phyloP scores from a whole-genome alignment of 805 yeast genomes.

The Saccharomycopsis fermentans region DNA sequence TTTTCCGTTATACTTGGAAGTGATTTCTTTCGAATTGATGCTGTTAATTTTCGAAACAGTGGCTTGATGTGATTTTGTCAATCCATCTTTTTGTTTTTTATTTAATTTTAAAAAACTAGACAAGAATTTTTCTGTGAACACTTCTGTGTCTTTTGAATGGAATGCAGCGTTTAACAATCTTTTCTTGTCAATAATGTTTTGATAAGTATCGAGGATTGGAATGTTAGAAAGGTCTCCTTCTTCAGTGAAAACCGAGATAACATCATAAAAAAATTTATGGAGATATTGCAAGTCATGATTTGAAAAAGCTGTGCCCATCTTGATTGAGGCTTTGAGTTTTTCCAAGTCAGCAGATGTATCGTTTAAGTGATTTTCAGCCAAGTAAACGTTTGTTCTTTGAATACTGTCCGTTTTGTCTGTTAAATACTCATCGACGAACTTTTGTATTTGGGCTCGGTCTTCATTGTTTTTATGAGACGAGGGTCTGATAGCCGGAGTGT shows the following conservation, averaged over 20 bases:
- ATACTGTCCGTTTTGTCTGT: neutral
- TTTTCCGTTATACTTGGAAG: conserved; percentile 33
- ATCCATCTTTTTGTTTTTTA: conserved; percentile 31
- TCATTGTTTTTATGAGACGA: neutral
- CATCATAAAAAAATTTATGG: conserved; percentile 32
- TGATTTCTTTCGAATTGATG: conserved; percentile 33
- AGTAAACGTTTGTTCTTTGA: conserved; percentile 5
- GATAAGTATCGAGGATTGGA: conserved; percentile 36
- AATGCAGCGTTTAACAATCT: conserved; percentile 48
- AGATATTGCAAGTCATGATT: conserved; percentile 28
- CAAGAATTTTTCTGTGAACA: conserved; percentile 45
- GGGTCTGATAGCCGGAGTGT: neutral
- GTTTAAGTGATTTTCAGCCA: neutral
- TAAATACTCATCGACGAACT: neutral
- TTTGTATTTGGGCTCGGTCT: neutral
- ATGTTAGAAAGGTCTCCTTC: conserved; percentile 22
- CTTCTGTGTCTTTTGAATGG: conserved; percentile 28
- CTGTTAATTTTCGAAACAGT: conserved; percentile 40
- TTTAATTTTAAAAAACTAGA: conserved; percentile 38
- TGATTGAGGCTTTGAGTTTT: conserved; percentile 20
- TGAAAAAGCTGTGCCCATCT: conserved; percentile 25
- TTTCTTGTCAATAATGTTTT: conserved; percentile 34
- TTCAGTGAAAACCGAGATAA: conserved; percentile 32
- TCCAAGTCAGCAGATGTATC: conserved; percentile 5
- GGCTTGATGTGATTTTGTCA: conserved; percentile 37